Evolutionary conservation across 495 filamentous ascomycete genomes (phyloP), one percentile per base, ranked within the genome.

Genomic region (Aspergillus saccharolyticus): DNA sequence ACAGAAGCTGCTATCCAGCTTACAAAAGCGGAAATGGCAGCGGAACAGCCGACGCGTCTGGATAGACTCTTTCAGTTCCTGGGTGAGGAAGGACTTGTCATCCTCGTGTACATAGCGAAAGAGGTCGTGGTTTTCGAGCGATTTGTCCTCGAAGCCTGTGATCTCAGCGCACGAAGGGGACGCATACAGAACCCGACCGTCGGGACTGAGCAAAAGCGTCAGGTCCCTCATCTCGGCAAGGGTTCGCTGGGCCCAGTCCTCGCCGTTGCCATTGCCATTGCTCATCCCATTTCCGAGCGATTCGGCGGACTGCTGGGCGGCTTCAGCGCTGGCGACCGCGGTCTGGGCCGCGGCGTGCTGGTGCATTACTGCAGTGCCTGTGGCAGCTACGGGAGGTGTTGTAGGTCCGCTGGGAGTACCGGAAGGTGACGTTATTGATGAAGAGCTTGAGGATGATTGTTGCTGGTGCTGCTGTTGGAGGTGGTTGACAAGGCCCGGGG

Each of bases 11-110:
- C 81, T 85, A 67, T 95, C 89, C 50, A 81, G 79, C 66, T 88
- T 91, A 61, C 82, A 82, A 62, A 98, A 85, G 47, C 94, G 86
- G 69, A 96, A 93, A 80, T 97, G 95, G 70, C 96, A 85, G 46
- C 90, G 86, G 45, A 97, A 71, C 10, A 83, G 80, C 53, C 89
- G 83, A 16, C 87, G 89, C 24, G 80, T 84, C n/a, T 89, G 84
- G 55, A 97, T 94, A 28, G 88, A 89, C 62, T 97, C 91, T 65
- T 95, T 90, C 78, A 98, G 84, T 67, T 97, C 94, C 44, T 88
- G 80, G 33, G 88, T 81, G 68, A 96, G 96, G 63, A 96, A 82
- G 17, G 84, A 81, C 53, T 85, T 84, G 75, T 98, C 94, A 71
- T 97, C 93, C 12, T 87, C 82, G 61, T 98, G 94, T 46, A 97